These are phyloP conservation scores for Penicillium sp. DNA, from an alignment of 2,329 filamentous ascomycete genomes.

Conservation along the genomic window DNA sequence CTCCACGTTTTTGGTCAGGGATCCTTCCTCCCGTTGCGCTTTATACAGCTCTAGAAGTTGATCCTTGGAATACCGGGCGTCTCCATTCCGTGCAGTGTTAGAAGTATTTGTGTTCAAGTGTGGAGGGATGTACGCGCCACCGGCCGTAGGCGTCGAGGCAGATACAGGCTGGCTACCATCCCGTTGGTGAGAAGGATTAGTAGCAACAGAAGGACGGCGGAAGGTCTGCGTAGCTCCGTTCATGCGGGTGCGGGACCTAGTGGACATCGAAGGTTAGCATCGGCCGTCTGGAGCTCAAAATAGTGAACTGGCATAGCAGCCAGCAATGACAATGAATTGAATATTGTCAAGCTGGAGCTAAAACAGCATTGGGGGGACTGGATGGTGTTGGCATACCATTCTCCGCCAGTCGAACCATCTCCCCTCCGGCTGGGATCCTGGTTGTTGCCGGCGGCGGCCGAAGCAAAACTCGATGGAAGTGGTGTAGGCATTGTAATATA, in stretches of 20 bases:
- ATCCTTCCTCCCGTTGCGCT: conserved; percentile 52
- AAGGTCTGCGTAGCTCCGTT: conserved; percentile 67
- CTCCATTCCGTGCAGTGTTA: conserved; percentile 51
- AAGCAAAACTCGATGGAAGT: conserved; percentile 78
- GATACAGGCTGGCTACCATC: conserved; percentile 42
- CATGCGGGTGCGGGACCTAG: conserved; percentile 58
- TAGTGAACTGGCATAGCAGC: conserved; percentile 4
- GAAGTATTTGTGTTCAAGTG: conserved; percentile 54
- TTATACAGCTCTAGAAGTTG: conserved; percentile 73
- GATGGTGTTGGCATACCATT: conserved; percentile 59
- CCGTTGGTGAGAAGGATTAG: conserved; percentile 48
- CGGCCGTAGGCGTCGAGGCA: conserved; percentile 40
- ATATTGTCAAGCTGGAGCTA: neutral
- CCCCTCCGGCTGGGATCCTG: conserved; percentile 58
- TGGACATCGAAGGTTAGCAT: conserved; percentile 17
- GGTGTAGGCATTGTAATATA: conserved; percentile 61
- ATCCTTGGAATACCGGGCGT: conserved; percentile 70
- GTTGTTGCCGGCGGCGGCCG: conserved; percentile 73
- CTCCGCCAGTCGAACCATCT: conserved; percentile 57
- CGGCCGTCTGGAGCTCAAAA: conserved; percentile 10
- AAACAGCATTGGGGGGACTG: neutral
- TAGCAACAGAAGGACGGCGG: conserved; percentile 59
- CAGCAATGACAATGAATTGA: neutral
- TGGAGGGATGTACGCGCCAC: conserved; percentile 57
- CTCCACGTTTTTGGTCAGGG: conserved; percentile 58